Percentiles rank a stretch among this genome's conserved stretches.
Conservation (phyloP, 108 stramenopile genomes). For the Pseudonitzschia multiseries region DNA sequence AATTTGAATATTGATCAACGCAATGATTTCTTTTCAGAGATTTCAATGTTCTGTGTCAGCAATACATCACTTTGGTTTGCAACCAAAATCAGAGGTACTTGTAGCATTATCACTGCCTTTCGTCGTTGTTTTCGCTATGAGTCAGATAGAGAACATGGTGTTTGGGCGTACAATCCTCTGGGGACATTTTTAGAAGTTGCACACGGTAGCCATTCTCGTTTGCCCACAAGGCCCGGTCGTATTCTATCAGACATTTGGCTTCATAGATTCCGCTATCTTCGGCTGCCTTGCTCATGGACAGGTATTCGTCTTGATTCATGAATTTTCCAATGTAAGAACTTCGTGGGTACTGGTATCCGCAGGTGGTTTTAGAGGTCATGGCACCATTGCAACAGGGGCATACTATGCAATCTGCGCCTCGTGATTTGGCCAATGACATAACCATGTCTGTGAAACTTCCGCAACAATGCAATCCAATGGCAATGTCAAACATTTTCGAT, state of each 20-base stretch:
- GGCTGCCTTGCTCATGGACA: slow-evolving; percentile 20
- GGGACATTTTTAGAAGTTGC: slow-evolving; percentile 31
- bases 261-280: slow-evolving; percentile 28
- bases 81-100: no score
- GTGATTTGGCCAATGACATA: slow-evolving; percentile 23
- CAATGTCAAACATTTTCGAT: slow-evolving; percentile 27
- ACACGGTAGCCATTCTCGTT: slow-evolving; percentile 30
- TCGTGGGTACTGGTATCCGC: slow-evolving; percentile 31
- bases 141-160: slow-evolving; percentile 38
- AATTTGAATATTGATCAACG: background rate
- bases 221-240: slow-evolving; percentile 38
- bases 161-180: slow-evolving; percentile 32
- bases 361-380: slow-evolving; percentile 21
- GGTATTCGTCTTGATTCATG: slow-evolving; percentile 35
- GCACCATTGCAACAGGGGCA: slow-evolving; percentile 44
- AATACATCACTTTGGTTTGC: no score
- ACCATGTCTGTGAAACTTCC: slow-evolving; percentile 46
- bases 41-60: background rate
- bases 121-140: background rate
- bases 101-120: background rate
- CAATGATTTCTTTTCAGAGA: background rate
- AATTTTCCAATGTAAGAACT: slow-evolving; percentile 21
- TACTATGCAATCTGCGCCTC: slow-evolving; percentile 35
- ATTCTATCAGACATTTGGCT: slow-evolving; percentile 39
- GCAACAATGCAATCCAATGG: slow-evolving; percentile 39